Evolutionary conservation across 2,329 filamentous ascomycete species (phyloP).

Genomic region (Emergomyces orientalis): DNA sequence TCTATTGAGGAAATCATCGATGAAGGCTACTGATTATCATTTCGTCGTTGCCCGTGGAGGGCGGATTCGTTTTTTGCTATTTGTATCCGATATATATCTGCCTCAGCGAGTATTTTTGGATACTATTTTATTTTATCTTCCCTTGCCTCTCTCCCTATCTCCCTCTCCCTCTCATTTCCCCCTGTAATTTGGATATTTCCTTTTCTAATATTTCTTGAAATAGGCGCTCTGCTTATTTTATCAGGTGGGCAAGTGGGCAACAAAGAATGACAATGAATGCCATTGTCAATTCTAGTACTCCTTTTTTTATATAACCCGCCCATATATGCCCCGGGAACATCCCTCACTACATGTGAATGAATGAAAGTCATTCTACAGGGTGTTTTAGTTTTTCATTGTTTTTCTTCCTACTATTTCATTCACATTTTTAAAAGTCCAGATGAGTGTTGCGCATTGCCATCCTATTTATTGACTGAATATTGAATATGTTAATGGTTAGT

Average conservation of each 20-base stretch:
- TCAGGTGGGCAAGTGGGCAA: background rate
- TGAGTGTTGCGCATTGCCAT: background rate
- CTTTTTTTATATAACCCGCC: background rate
- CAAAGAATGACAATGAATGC: conserved; percentile 1
- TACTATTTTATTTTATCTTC: background rate
- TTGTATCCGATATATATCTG: background rate
- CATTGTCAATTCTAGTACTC: background rate
- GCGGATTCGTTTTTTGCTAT: background rate
- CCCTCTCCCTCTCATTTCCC: background rate
- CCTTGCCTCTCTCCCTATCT: no score
- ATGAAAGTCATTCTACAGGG: background rate
- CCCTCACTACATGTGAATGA: background rate
- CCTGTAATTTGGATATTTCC: background rate
- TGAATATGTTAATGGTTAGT: conserved; percentile 4
- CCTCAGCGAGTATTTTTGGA: background rate
- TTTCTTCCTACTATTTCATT: background rate
- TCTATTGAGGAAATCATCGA: background rate
- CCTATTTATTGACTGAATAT: background rate
- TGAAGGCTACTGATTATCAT: background rate
- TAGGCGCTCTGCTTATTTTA: background rate
- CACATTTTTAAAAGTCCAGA: background rate
- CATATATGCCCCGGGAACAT: background rate
- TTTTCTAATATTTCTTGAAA: background rate
- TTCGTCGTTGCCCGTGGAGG: background rate
- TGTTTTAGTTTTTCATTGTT: background rate